Base-by-base conservation (phyloP, 2,329 filamentous ascomycete species). In the Fusarium tuaranense region DNA sequence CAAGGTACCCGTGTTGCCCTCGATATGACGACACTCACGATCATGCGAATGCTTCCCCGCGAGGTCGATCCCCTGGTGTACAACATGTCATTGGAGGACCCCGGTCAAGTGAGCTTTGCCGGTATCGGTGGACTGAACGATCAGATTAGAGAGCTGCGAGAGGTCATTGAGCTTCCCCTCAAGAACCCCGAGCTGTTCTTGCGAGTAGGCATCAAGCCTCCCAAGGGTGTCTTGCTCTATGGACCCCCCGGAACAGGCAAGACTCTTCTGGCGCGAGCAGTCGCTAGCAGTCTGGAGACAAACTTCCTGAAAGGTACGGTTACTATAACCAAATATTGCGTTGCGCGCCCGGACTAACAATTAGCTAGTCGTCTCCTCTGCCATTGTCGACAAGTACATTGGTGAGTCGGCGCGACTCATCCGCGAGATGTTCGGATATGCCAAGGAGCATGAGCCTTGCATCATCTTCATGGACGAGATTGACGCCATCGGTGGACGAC, bases 391-490 rank as follows among this genome's bases (percentile, higher is more conserved):
- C 88, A 99, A 99, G 85, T 99, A 99, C 82, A 99, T 99, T 75
- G 97, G 97, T 84, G 97, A 99, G 86, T 99, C 97, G 13, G 97
- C 97, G 41, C 93, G 97, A 76, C 88, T 99, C 76, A 99, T 99
- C 81, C 92, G 97, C 83, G 97, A 99, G 85, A 99, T 99, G 97
- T 99, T 99, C 81, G 97, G 97, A 68, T 99, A 99, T 81, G 97
- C 97, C 80, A 98, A 98, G 86, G 97, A 99, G 84, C 97, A 99
- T 84, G 97, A 99, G 85, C 97, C 97, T 44, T 99, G 97, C 84
- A 99, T 99, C 84, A 99, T 99, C 86, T 99, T 99, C 90, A 99
- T 99, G 97, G 97, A 99, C 88, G 97, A 99, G 86, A 99, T 99
- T 82, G 97, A 99, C 82, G 97, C 97, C 81, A 99, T 99, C 81